Evolutionary conservation across 2,329 filamentous ascomycete species (phyloP).

Genomic region (Rachicladosporium sp.): DNA sequence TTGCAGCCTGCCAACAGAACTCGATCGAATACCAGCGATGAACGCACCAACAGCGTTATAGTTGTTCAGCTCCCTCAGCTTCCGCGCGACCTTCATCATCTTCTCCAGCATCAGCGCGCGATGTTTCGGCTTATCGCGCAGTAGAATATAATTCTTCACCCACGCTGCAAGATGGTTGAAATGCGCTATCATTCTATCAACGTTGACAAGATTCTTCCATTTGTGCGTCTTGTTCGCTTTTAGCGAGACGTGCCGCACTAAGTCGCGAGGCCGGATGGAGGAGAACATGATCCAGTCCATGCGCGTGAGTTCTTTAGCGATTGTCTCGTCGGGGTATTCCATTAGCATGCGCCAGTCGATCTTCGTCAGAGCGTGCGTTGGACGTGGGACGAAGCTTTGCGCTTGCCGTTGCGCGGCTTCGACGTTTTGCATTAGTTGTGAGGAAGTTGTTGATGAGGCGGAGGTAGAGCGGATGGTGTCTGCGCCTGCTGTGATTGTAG

Average conservation of each 20-base stretch:
- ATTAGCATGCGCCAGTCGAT: constrained; percentile 83
- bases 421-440: constrained; percentile 49
- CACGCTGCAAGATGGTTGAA: constrained; percentile 48
- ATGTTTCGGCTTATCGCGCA: constrained; percentile 93
- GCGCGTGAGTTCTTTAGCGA: constrained; percentile 82
- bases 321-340: constrained; percentile 69
- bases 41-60: constrained; percentile 95
- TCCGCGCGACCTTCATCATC: constrained; percentile 79
- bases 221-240: constrained; percentile 39
- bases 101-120: constrained; percentile 84
- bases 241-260: constrained; percentile 81
- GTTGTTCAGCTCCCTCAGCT: constrained; percentile 84
- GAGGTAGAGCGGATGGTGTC: constrained; percentile 10
- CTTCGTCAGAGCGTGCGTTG: constrained; percentile 63
- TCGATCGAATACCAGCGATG: constrained; percentile 81
- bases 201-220: constrained; percentile 62
- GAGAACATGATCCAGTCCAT: constrained; percentile 99
- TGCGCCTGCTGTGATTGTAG: constrained; percentile 5
- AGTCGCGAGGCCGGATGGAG: constrained; percentile 81
- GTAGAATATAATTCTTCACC: constrained; percentile 47
- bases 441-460: constrained; percentile 23
- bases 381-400: constrained; percentile 55
- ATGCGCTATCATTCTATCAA: constrained; percentile 88
- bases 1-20: constrained; percentile 68
- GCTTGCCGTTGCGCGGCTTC: constrained; percentile 77